Percentiles rank a stretch among this genome's conserved stretches.
These are phyloP conservation scores for Rhizopogon salebrosus DNA, from an alignment of 768 basidiomycete species.

Conservation along the genomic window DNA sequence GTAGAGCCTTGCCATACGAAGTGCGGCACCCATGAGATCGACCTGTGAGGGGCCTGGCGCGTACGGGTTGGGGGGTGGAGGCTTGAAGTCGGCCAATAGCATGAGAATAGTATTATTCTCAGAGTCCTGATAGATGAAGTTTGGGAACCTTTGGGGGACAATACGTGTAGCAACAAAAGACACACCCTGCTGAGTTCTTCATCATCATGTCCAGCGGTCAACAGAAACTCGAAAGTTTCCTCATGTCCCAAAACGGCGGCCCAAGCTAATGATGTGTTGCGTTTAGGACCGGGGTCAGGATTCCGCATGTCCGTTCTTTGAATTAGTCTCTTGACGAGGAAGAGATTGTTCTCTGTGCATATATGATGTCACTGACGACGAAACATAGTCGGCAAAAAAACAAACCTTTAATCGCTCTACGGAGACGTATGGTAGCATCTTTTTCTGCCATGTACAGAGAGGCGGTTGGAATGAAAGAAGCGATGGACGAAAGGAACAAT, in stretches of 20 bases:
- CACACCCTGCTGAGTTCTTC: constrained; percentile 85
- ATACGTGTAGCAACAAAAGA: constrained; percentile 9
- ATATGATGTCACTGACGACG: constrained; percentile 3
- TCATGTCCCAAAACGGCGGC: constrained; percentile 83
- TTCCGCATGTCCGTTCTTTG: constrained; percentile 88
- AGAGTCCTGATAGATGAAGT: constrained; percentile 55
- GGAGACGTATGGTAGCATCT: constrained; percentile 68
- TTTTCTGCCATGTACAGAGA: constrained; percentile 68
- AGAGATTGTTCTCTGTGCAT: constrained; percentile 84
- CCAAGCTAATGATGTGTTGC: constrained; percentile 90
- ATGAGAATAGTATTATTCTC: constrained; percentile 93
- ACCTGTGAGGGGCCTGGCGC: constrained; percentile 42
- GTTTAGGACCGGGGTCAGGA: constrained; percentile 67
- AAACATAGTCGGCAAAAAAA: not conserved
- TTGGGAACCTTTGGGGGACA: constrained; percentile 9
- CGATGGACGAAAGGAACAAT: constrained; percentile 9
- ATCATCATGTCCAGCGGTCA: constrained; percentile 86
- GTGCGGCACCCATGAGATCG: constrained; percentile 64
- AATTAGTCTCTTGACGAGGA: constrained; percentile 84
- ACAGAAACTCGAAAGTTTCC: constrained; percentile 89
- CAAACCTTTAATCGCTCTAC: constrained; percentile 76
- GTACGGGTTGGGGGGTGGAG: constrained; percentile 42
- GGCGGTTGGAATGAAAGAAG: constrained; percentile 12
- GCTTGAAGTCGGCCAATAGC: constrained; percentile 81
- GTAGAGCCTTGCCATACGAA: constrained; percentile 86